These are phyloP conservation scores for Magnusiomyces suaveolens DNA, from an alignment of 1,139 yeast species.

Conservation along the genomic window DNA sequence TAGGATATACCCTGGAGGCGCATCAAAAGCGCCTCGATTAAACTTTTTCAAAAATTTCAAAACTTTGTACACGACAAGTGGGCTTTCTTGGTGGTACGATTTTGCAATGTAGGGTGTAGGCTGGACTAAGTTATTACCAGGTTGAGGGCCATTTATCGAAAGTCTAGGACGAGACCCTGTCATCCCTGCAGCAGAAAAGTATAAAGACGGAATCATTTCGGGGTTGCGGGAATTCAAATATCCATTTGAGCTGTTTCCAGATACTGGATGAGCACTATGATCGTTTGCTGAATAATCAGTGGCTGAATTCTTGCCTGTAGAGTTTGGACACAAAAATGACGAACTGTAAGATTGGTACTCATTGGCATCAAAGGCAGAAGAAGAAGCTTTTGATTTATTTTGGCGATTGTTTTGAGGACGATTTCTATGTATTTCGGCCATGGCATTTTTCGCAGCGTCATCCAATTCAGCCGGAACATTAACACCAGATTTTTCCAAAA, in stretches of 20 bases:
- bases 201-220: not conserved
- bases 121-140: not conserved
- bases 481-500: not conserved
- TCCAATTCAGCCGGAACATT: not conserved
- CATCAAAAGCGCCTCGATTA: constrained; percentile 5
- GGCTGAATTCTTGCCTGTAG: not conserved
- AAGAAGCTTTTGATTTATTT: not conserved
- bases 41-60: constrained; percentile 2
- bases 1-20: constrained; percentile 1
- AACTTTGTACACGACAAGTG: not conserved
- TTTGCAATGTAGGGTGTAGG: not conserved
- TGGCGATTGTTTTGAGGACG: not conserved
- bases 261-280: no score
- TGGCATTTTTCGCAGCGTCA: not conserved
- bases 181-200: not conserved
- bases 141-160: not conserved
- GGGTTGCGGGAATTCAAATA: no score
- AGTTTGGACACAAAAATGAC: not conserved
- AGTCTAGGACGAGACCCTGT: not conserved
- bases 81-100: not conserved
- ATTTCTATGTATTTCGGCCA: not conserved
- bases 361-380: not conserved
- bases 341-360: not conserved
- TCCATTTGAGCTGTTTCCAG: no score
- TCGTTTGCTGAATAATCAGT: not conserved